Evolutionary conservation across 2,329 filamentous ascomycete genomes (phyloP).

Genomic region (Fusarium irregulare): DNA sequence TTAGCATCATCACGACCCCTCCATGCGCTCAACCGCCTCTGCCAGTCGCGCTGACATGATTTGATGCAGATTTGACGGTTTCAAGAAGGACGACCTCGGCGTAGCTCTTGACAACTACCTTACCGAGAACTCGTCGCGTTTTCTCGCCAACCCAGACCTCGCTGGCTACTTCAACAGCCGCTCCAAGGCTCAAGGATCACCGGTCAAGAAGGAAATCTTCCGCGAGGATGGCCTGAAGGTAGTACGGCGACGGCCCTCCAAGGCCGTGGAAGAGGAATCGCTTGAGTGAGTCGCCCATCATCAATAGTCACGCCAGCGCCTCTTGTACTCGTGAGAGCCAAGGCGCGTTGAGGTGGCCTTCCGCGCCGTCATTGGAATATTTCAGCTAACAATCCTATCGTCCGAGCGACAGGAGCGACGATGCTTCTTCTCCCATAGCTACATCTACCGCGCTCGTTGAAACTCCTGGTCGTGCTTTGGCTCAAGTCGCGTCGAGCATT

Average conservation of each 20-base stretch:
- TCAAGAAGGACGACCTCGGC: constrained; percentile 85
- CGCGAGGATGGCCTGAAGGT: constrained; percentile 57
- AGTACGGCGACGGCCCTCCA: constrained; percentile 59
- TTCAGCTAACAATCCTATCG: constrained; percentile 29
- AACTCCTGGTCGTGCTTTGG: constrained; percentile 64
- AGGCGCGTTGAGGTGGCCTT: constrained; percentile 10
- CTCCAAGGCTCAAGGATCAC: constrained; percentile 67
- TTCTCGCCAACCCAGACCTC: constrained; percentile 72
- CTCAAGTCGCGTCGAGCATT: constrained; percentile 68
- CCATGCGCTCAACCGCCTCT: constrained; percentile 1
- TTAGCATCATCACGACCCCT: constrained; percentile 19
- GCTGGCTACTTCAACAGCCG: constrained; percentile 81
- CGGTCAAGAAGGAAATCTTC: constrained; percentile 66
- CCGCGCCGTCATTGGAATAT: constrained; percentile 2
- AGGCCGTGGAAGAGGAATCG: constrained; percentile 59
- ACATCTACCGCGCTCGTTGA: constrained; percentile 60
- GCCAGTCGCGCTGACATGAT: constrained; percentile 33
- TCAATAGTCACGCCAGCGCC: constrained; percentile 18
- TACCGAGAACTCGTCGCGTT: constrained; percentile 72
- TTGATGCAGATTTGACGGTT: constrained; percentile 69
- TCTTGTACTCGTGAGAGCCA: constrained; percentile 15
- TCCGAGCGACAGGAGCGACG: constrained; percentile 44
- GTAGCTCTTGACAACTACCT: constrained; percentile 78
- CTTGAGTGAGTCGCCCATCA: constrained; percentile 56
- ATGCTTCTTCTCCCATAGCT: constrained; percentile 44